These are phyloP conservation scores for Colletotrichum limetticola DNA, from an alignment of 2,329 filamentous ascomycete species.

Conservation along the genomic window DNA sequence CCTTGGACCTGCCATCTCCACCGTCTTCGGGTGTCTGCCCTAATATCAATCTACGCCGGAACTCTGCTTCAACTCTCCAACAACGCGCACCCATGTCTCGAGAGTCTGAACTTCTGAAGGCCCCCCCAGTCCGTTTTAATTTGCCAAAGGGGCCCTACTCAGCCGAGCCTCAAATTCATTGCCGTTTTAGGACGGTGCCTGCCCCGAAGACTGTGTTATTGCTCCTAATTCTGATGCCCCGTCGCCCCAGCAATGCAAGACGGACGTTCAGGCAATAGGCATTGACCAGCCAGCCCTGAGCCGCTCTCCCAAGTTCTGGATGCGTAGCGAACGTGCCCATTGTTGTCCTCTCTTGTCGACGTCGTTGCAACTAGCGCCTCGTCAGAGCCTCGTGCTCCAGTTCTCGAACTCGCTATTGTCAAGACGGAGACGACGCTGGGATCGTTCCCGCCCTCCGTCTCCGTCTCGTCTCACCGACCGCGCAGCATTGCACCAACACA, in stretches of 20 bases:
- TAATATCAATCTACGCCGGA: constrained; percentile 1
- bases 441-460: constrained; percentile 1
- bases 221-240: constrained; percentile 10
- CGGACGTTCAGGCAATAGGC: not conserved
- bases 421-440: not conserved
- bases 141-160: constrained; percentile 25
- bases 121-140: constrained; percentile 23
- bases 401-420: not conserved
- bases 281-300: not conserved
- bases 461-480: constrained; percentile 21
- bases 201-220: constrained; percentile 3
- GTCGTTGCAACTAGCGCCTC: not conserved
- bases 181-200: constrained; percentile 27
- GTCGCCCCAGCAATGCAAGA: constrained; percentile 29
- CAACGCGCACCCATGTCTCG: constrained; percentile 8
- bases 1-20: not conserved
- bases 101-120: not conserved
- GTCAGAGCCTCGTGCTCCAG: not conserved
- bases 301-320: not conserved
- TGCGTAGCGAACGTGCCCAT: not conserved
- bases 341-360: not conserved
- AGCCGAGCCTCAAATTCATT: constrained; percentile 30
- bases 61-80: not conserved
- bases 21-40: not conserved
- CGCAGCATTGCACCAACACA: not conserved